Evolutionary conservation across 352 stramenopile genomes (phyloP).

Genomic region (Globisporangium acanthophoron): DNA sequence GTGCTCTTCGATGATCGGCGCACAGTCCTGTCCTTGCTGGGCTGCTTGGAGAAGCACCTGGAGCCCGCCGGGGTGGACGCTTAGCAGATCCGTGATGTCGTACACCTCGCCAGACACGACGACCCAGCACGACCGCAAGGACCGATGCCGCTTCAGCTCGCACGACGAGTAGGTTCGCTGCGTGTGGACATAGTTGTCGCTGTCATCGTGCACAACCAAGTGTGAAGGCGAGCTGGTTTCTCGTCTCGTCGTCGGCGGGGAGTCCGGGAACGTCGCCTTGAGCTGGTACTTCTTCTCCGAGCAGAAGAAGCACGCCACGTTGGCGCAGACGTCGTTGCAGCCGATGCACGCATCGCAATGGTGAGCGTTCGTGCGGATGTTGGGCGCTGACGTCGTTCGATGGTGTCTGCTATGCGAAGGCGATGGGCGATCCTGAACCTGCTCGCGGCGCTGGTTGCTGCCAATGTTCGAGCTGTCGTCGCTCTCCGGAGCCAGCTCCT

Average conservation of each 20-base stretch:
- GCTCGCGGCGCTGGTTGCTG: background rate
- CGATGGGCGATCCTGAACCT: background rate
- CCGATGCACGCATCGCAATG: slow-evolving; percentile 70
- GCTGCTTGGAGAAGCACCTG: slow-evolving; percentile 54
- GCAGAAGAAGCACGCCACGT: slow-evolving; percentile 63
- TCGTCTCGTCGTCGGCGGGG: slow-evolving; percentile 1
- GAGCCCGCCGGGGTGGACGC: slow-evolving; percentile 83
- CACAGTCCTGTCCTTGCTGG: slow-evolving; percentile 45
- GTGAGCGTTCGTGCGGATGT: slow-evolving; percentile 19
- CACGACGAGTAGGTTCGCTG: slow-evolving; percentile 80
- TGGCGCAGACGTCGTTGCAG: slow-evolving; percentile 72
- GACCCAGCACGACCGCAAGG: slow-evolving; percentile 86
- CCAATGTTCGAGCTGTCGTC: background rate
- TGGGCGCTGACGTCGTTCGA: background rate
- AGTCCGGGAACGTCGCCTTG: slow-evolving; percentile 34
- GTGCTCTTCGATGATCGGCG: slow-evolving; percentile 45
- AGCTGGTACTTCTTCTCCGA: slow-evolving; percentile 74
- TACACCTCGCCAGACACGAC: slow-evolving; percentile 85
- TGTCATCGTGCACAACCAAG: background rate
- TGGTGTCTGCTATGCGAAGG: background rate
- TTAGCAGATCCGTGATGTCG: slow-evolving; percentile 88
- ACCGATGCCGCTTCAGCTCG: slow-evolving; percentile 83
- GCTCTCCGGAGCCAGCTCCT: background rate
- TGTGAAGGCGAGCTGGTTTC: background rate
- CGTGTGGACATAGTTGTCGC: slow-evolving; percentile 3